phyloP scores from a whole-genome alignment of 257 asterid genomes.

The Rehmannia glutinosa region DNA sequence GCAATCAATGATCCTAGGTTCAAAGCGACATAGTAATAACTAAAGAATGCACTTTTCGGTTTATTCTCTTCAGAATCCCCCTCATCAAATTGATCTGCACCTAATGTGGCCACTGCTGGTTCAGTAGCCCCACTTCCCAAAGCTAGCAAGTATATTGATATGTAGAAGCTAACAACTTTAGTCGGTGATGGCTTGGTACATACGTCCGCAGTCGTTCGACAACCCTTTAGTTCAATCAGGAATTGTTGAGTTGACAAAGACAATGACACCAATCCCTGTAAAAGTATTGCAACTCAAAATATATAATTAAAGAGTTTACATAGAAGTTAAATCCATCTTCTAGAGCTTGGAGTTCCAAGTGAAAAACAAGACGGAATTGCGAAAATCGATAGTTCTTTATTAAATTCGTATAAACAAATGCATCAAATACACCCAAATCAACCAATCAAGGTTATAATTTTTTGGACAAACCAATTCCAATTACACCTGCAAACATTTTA shows the following conservation, averaged over 20 bases:
- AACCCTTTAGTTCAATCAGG: constrained; percentile 72
- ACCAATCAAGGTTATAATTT: no score
- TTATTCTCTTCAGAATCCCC: constrained; percentile 58
- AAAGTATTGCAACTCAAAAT: not conserved
- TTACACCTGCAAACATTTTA: no score
- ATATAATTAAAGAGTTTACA: not conserved
- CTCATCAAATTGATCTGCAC: constrained; percentile 85
- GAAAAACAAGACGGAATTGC: no score
- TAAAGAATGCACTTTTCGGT: constrained; percentile 56
- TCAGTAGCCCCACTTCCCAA: constrained; percentile 89
- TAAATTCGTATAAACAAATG: no score
- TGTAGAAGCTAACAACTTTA: constrained; percentile 56
- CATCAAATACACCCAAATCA: no score
- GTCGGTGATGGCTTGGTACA: constrained; percentile 49
- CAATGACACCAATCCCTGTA: constrained; percentile 61
- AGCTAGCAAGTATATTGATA: constrained; percentile 62
- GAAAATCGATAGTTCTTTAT: no score
- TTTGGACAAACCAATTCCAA: no score
- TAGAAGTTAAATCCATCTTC: no score
- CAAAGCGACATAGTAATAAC: constrained; percentile 74
- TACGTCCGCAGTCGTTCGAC: constrained; percentile 48
- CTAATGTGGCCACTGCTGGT: constrained; percentile 77
- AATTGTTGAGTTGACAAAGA: constrained; percentile 60
- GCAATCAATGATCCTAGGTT: constrained; percentile 75
- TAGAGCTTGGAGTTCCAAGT: no score